Conservation (phyloP, 108 stramenopile genomes). For the Cyclotella cryptica region DNA sequence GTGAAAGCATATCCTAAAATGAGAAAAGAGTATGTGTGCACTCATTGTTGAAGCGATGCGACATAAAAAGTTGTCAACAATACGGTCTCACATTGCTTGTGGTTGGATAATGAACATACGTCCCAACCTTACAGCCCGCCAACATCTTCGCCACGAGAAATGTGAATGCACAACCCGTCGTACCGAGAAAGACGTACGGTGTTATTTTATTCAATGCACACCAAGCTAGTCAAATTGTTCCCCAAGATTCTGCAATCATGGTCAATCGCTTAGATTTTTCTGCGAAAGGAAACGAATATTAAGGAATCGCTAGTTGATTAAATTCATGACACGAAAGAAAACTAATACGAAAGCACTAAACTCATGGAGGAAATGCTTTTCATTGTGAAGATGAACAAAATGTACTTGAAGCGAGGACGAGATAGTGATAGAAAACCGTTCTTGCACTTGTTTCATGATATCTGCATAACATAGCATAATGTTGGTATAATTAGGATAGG, state of each 20-base stretch:
- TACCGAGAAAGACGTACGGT: constrained; percentile 94
- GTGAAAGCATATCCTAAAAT: constrained; percentile 88
- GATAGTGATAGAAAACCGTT: constrained; percentile 54
- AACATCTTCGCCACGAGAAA: constrained; percentile 80
- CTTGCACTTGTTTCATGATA: constrained; percentile 49
- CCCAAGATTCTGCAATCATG: constrained; percentile 88
- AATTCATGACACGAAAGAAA: too few relatives aligned
- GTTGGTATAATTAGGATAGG: not conserved
- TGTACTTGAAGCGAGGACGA: constrained; percentile 40
- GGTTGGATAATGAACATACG: constrained; percentile 99
- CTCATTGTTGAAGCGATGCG: too few relatives aligned
- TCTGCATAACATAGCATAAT: constrained; percentile 10
- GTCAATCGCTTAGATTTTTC: constrained; percentile 69
- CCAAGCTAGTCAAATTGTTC: constrained; percentile 82
- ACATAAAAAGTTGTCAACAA: too few relatives aligned
- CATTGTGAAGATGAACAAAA: constrained; percentile 71
- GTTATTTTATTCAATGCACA: constrained; percentile 59
- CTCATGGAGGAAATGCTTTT: constrained; percentile 26
- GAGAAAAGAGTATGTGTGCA: too few relatives aligned
- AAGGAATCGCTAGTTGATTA: too few relatives aligned
- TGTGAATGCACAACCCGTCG: constrained; percentile 96
- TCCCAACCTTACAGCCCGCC: constrained; percentile 67
- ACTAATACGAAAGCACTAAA: too few relatives aligned
- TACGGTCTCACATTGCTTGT: constrained; percentile 71
- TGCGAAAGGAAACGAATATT: not conserved